These are phyloP conservation scores for Fragaria nilgerrensis DNA, from an alignment of 306 rosid species.

Conservation along the genomic window DNA sequence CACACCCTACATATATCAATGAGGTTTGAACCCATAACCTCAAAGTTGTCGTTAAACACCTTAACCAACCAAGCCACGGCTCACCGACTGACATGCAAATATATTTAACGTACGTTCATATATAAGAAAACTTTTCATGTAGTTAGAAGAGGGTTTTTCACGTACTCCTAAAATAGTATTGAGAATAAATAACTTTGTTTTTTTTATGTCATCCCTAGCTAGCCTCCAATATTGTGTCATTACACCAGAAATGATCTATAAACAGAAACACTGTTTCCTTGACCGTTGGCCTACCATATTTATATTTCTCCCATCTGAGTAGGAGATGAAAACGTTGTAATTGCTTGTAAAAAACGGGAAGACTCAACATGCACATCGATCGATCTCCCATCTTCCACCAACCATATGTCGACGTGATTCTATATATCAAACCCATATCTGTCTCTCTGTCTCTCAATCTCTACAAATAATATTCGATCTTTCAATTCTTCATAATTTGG, in stretches of 20 bases:
- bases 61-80: too few relatives aligned
- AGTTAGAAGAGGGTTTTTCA: too few relatives aligned
- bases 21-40: too few relatives aligned
- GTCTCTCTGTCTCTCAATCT: neutral
- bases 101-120: neutral
- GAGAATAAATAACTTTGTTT: neutral
- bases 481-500: neutral
- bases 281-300: conserved; percentile 70
- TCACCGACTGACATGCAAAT: too few relatives aligned
- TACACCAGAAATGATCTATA: neutral
- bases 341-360: conserved; percentile 45
- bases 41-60: too few relatives aligned
- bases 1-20: too few relatives aligned
- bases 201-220: neutral
- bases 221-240: neutral
- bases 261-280: conserved; percentile 8
- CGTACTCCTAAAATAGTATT: neutral
- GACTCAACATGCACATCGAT: conserved; percentile 3
- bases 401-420: neutral
- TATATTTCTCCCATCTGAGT: conserved; percentile 7
- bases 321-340: conserved; percentile 22
- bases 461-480: neutral
- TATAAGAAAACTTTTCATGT: too few relatives aligned
- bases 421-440: neutral
- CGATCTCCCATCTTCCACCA: conserved; percentile 7